phyloP scores from a whole-genome alignment of 2,329 filamentous ascomycete species.

The Diaporthe australafricana region DNA sequence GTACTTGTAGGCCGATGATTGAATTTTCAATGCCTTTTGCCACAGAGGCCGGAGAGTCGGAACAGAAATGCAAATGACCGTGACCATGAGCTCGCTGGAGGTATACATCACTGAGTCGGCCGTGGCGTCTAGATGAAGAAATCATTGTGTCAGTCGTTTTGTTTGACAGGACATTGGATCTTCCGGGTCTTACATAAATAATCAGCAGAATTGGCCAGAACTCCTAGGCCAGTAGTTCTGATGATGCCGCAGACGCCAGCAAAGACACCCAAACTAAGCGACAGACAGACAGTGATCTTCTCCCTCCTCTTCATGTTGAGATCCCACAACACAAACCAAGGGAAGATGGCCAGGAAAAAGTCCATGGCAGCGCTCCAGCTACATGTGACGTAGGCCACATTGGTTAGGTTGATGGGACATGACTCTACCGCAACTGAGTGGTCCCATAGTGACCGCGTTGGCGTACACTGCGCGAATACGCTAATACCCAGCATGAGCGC shows the following conservation, averaged over 20 bases:
- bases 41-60: conserved; percentile 22
- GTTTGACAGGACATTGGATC: not conserved
- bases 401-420: conserved; percentile 19
- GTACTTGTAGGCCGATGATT: conserved; percentile 15
- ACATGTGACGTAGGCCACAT: conserved; percentile 16
- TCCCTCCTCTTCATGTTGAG: conserved; percentile 28
- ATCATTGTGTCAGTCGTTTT: not conserved
- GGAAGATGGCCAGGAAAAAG: conserved; percentile 22
- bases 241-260: conserved; percentile 20
- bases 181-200: conserved; percentile 13
- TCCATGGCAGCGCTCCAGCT: conserved; percentile 28
- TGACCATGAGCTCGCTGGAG: conserved; percentile 15
- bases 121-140: not conserved
- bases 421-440: not conserved
- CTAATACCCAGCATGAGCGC: not conserved
- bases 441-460: conserved; percentile 12
- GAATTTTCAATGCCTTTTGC: conserved; percentile 4
- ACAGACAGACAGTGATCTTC: conserved; percentile 20
- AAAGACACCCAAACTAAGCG: conserved; percentile 21
- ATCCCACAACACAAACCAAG: conserved; percentile 20
- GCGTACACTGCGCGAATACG: conserved; percentile 13
- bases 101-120: conserved; percentile 25
- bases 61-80: conserved; percentile 8
- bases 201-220: not conserved
- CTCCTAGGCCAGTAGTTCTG: conserved; percentile 24